Evolutionary conservation across 805 yeast genomes (phyloP), one percentile per base, ranked within the genome.

Genomic region (Yarrowia keelungensis): DNA sequence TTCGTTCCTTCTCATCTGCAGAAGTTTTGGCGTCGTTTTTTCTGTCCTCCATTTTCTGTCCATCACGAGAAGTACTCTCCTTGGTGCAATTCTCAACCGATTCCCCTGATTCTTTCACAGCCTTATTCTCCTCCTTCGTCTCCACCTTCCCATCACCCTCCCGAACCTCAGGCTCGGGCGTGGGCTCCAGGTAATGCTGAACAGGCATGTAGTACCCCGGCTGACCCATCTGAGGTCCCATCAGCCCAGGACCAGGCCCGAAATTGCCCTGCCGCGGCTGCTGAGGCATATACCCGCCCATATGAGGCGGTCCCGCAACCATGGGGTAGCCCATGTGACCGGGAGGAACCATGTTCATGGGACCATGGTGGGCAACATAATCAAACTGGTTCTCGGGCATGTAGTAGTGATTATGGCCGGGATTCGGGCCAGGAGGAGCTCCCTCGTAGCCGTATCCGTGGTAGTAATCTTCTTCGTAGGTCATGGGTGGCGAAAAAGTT

Each of bases 191-290:
- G 2, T 10, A 14, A 26, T 12, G 22, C 16, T 32, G 41, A 10
- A 59, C 51, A 12, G 65, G 65, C 14, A 59, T 51, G 19, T n/a
- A 59, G n/a, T 56, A 56, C 1, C 64, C 64, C 47, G 53, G 53
- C 5, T n/a, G 19, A 15, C 16, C n/a, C 58, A 51, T 51, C 5
- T 26, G 32, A 26, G 32, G 32, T 26, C 32, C 32, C 32, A 26
- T 26, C 7, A 26, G 32, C 22, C 26, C 36, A 11, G 26, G 26
- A 19, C 5, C 35, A 46, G 32, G 32, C 8, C 49, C 49, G 1
- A 26, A 26, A 26, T 26, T 26, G 32, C 32, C 32, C 32, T 26
- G 32, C 4, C 32, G 32, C 32, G 32, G 32, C 32, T 26, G 32
- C 32, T 26, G 39, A 5, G 10, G 39, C 39, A 38, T 38, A 10